Percentiles rank a stretch among this genome's conserved stretches.
Conservation (phyloP, 225 moss, liverwort and hornwort species). For the Pseudisothecium myosuroides region DNA sequence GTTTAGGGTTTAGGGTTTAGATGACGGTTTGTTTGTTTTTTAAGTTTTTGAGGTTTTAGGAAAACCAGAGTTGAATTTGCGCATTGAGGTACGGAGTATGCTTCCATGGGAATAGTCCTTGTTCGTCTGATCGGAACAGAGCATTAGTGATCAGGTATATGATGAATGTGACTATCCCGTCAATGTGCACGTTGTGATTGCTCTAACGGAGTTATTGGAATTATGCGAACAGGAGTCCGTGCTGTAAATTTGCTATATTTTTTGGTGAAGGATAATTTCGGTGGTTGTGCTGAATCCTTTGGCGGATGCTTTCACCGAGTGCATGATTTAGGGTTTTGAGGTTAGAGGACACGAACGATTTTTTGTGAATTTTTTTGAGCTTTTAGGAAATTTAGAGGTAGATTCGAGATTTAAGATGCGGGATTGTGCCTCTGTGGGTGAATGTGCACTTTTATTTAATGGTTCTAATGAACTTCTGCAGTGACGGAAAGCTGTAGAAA, state of each 20-base stretch:
- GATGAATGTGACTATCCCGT: background rate
- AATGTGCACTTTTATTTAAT: background rate
- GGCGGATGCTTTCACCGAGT: background rate
- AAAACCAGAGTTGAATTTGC: background rate
- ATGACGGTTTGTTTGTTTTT: background rate
- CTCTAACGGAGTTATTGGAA: background rate
- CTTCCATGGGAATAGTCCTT: background rate
- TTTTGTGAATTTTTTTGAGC: background rate
- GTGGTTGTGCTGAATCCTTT: background rate
- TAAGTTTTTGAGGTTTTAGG: background rate
- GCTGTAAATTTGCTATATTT: background rate
- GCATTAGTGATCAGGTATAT: background rate
- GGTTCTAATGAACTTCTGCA: background rate
- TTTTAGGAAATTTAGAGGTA: background rate
- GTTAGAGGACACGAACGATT: background rate
- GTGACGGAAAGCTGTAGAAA: background rate
- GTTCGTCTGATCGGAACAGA: background rate
- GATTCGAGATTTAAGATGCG: background rate
- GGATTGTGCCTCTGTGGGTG: background rate
- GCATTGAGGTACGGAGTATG: background rate
- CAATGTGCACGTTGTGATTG: background rate
- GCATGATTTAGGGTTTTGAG: background rate
- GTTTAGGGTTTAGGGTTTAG: background rate
- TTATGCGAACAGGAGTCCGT: background rate
- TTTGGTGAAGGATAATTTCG: background rate